A percentile compares a stretch with the other conserved stretches of the same genome.
Conservation (phyloP, 257 asterid species). For the Agastache rugosa region DNA sequence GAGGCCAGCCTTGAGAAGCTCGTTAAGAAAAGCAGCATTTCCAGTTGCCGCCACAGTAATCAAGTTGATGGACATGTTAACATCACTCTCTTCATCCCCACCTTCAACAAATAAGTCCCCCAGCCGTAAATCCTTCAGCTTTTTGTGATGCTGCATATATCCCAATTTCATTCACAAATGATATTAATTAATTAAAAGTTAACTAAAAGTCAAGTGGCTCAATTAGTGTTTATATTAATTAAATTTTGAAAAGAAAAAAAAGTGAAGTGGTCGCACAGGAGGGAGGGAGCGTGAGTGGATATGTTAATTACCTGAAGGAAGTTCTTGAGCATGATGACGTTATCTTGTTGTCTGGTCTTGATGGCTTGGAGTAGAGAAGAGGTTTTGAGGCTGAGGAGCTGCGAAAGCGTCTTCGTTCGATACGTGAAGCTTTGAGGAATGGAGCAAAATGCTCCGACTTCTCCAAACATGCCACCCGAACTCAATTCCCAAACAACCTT, state of each 20-base stretch:
- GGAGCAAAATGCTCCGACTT: constrained; percentile 80
- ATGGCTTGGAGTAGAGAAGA: constrained; percentile 63
- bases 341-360: constrained; percentile 71
- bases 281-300: too few relatives aligned
- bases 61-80: constrained; percentile 71
- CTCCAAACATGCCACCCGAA: constrained; percentile 83
- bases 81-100: constrained; percentile 60
- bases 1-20: constrained; percentile 80
- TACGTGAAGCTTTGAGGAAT: constrained; percentile 77
- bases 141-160: constrained; percentile 70
- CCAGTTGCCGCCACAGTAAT: constrained; percentile 80
- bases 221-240: too few relatives aligned
- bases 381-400: constrained; percentile 76
- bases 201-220: too few relatives aligned
- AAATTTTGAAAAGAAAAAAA: too few relatives aligned
- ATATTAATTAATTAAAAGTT: too few relatives aligned
- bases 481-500: constrained; percentile 53
- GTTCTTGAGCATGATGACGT: constrained; percentile 71
- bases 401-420: constrained; percentile 84
- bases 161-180: neutral
- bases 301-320: constrained; percentile 65
- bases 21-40: constrained; percentile 86
- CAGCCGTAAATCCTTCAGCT: constrained; percentile 62
- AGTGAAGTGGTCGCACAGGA: too few relatives aligned
- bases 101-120: constrained; percentile 69